Base-by-base conservation (phyloP, 2,329 filamentous ascomycete genomes). In the Trichoderma breve region DNA sequence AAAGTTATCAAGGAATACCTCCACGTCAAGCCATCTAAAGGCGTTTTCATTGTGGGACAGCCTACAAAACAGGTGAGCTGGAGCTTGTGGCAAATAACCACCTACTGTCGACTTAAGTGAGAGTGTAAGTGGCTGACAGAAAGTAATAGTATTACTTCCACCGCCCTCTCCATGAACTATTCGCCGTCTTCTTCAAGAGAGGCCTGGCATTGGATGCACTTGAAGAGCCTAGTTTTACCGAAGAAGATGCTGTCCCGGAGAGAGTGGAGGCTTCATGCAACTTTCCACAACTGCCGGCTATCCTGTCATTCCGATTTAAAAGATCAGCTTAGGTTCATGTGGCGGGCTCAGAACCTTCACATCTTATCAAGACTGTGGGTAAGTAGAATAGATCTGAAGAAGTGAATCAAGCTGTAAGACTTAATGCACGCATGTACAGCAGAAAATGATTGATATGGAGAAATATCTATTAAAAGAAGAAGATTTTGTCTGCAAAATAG, bases 191-290 rank as follows among this genome's bases (percentile, higher is more conserved):
- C 73, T 85, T 86, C 75, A 76, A 76, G 30, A 77, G 75, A 2
- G 82, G 81, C 0, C 74, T 86, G 30, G 80, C 83, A 6, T 77
- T 86, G 74, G 85, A 86, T 73, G 82, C 79, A 3, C 76, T 86
- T 61, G 84, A 86, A 68, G 85, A 87, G 76, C 82, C 83, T 0
- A 81, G 82, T 3, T 86, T 86, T 69, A 79, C 76, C 2, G 77
- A 81, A 21, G 81, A 80, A 8, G 80, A 82, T 57, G 73, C 65
- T 0, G 74, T 78, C 14, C 60, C 75, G 1, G 63, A 73, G 6
- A 77, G 80, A 28, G 74, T 80, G 6, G 78, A 83, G 64, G 77
- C 80, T 0, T 81, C 78, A 32, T 75, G 77, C 63, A 85, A 85
- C 73, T 86, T 76, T 71, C 77, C 77, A 28, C 80, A 84, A 74